Evolutionary conservation across 306 rosid species (phyloP), one percentile per base, ranked within the genome.

Genomic region (Sphenostylis stenocarpa): DNA sequence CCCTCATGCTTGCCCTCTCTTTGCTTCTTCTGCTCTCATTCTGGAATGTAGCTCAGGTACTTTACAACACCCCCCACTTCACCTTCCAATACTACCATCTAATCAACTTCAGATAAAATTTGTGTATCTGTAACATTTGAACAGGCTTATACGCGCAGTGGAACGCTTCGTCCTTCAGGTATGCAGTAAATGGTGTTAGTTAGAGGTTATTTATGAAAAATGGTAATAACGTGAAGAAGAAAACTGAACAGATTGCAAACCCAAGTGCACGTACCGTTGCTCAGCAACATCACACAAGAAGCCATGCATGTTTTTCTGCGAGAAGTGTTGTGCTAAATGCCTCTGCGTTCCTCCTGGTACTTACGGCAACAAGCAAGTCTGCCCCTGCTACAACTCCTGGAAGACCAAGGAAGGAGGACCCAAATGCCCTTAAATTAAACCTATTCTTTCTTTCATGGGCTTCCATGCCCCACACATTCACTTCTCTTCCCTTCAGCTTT

Each of bases 381-480:
- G 98, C 53, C 91, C 97, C 72, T 94, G 98, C 84, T 94, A 94
- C 88, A 91, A 94, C 78, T 86, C 72, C 85, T 94, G 98, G 98
- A 94, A 94, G 91, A 94, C 98, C 47, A 67, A 87, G 86, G 85
- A 91, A 86, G 98, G 98, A 83, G 67, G 85, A 20, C 98, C 98
- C 41, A 94, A 94, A 83, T 94, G 98, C 91, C 98, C 98, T 81
- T 94, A 19, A 57, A n/a, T n/a, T n/a, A n/a, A n/a, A n/a, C n/a
- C n/a, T n/a, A n/a, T n/a, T n/a, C n/a, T n/a, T n/a, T n/a, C n/a
- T n/a, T n/a, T n/a, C n/a, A n/a, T n/a, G n/a, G n/a, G 28, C 2
- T 29, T 9, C 12, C 57, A 26, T 13, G 6, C 51, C 38, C 76
- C 72, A 24, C 49, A 67, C 57, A 58, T 81, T 74, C 34, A 23